Evolutionary conservation across 768 basidiomycete species (phyloP), one percentile per base, ranked within the genome.

Genomic region (Boletellus sp.): DNA sequence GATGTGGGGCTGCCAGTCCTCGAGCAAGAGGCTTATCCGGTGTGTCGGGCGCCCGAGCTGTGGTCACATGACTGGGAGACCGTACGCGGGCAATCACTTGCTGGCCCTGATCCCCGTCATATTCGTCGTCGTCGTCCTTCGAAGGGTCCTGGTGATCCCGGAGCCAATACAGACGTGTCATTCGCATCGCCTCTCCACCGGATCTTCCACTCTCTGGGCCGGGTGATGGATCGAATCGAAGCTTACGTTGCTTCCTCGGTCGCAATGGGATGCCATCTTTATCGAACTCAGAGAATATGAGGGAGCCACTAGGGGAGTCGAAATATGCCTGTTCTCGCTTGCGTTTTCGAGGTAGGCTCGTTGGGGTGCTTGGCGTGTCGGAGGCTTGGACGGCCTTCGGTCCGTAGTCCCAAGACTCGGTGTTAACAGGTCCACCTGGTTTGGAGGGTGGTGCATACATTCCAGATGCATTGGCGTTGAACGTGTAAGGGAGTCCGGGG

Each of bases 191-290:
- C 20, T 39, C 45, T 15, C 28, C 33, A 9, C 34, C 22, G 23
- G 42, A 28, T 45, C n/a, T 42, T 45, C 45, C 47, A 2, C 47
- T 17, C 2, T 38, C 38, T 6, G 65, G 64, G 26, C 60, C 60
- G 24, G 61, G 55, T 4, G 61, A 63, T 3, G 54, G 63, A 28
- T 58, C 48, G 28, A 59, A 66, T 12, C 62, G 59, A 35, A 69
- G 59, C 42, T 51, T 67, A 19, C 56, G 61, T 32, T 38, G 57
- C 41, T 67, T 67, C 48, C 40, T 63, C 13, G 66, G 66, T 13
- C 66, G 63, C 17, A 56, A 57, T 31, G 68, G 67, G 20, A 68
- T 32, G 4, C 67, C 66, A 15, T 63, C 56, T 33, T 65, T 65
- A 40, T 64, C 65, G 50, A 65, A 65, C 24, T 51, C 65, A 22